Percentiles rank a stretch among this genome's conserved stretches.
These are phyloP conservation scores for Amanita rubescens DNA, from an alignment of 768 basidiomycete genomes.

Conservation along the genomic window DNA sequence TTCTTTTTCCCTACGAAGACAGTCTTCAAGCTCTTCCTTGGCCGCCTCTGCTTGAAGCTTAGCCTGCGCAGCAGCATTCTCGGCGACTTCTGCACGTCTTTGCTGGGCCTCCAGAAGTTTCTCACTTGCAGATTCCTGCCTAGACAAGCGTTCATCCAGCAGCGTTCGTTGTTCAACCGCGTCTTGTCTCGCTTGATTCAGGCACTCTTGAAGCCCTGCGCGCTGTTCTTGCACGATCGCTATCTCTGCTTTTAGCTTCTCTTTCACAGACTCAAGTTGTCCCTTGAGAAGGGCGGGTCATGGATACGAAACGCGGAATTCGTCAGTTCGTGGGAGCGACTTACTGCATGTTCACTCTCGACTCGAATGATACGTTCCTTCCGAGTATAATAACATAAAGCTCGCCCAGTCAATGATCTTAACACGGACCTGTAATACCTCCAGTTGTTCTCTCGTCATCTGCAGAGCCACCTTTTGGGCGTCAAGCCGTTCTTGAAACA, in stretches of 20 bases:
- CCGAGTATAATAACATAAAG: background rate
- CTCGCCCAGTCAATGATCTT: conserved; percentile 5
- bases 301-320: background rate
- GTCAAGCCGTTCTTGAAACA: conserved; percentile 27
- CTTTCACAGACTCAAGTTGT: conserved; percentile 24
- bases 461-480: conserved; percentile 35
- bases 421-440: conserved; percentile 8
- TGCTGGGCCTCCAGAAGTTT: conserved; percentile 20
- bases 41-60: conserved; percentile 13
- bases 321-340: conserved; percentile 17
- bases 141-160: conserved; percentile 18
- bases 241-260: conserved; percentile 29
- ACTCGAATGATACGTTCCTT: conserved; percentile 32
- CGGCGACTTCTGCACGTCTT: conserved; percentile 20
- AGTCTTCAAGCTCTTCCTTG: conserved; percentile 4
- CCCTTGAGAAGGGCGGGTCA: conserved; percentile 8
- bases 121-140: conserved; percentile 20
- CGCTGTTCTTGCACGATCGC: conserved; percentile 36
- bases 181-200: conserved; percentile 14
- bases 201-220: conserved; percentile 16
- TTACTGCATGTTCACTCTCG: conserved; percentile 25
- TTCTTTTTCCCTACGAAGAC: background rate
- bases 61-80: conserved; percentile 17
- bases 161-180: background rate
- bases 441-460: conserved; percentile 29